Base-by-base conservation (phyloP, 2,329 filamentous ascomycete species). In the Didymellaceae sp. region DNA sequence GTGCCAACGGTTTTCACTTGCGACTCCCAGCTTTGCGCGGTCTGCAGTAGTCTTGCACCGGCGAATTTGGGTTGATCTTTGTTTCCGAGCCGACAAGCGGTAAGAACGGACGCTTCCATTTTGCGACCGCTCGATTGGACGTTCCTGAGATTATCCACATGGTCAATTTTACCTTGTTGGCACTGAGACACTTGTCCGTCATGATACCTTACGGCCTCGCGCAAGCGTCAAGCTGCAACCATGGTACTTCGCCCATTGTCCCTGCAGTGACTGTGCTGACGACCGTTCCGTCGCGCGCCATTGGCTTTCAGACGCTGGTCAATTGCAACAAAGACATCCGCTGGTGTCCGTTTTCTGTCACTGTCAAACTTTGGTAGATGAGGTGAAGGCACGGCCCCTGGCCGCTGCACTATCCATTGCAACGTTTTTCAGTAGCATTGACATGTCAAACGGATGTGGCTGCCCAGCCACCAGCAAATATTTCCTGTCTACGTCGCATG, bases 271-370 rank as follows among this genome's bases (percentile, higher is more conserved):
- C 17, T 32, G 24, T 24, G 31, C 42, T 37, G 18, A 8, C 21
- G 13, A 37, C n/a, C 4, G 28, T 22, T 45, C 37, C 48, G 20
- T 37, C 31, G 26, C 25, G 41, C 20, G 20, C 42, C 41, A 42
- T 42, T 45, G 37, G 42, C 13, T 38, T 32, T 6, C 18, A 28
- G 10, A 14, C 10, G 30, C 35, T 25, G 35, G 28, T 31, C 11
- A 30, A 17, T 37, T 42, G 31, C 18, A 45, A 52, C 32, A 6
- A n/a, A 25, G 20, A 32, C 41, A 42, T 22, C 30, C 30, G 37
- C 48, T 42, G 37, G 42, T 41, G 37, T 52, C 37, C 48, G 48
- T 52, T 46, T 42, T 42, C 38, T 46, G 42, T 52, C 48, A 52
- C 42, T 39, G 42, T 43, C 42, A 52, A 43, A 43, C 32, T 33